Evolutionary conservation across 1,139 yeast genomes (phyloP), one percentile per base, ranked within the genome.

Genomic region (Torulaspora globosa): DNA sequence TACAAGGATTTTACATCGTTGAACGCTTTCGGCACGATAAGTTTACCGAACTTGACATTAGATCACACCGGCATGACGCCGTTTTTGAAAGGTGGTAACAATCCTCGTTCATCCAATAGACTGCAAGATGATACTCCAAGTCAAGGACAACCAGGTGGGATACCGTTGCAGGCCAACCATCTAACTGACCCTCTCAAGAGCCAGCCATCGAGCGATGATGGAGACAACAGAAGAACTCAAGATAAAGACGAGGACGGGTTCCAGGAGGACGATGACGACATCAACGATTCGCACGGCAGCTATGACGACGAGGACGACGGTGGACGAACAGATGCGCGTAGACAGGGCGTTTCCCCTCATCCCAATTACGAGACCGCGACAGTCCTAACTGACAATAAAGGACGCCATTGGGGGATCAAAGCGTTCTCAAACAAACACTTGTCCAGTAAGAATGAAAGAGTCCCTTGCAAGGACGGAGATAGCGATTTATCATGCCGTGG

Each of bases 261-360:
- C 35, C 60, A 60, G 38, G 65, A 62, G 36, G 65, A 61, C 19
- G 64, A 61, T 46, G 65, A 62, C 29, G 62, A 55, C 16, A 50
- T 47, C 37, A 36, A 44, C 24, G 41, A 28, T 16, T 38, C 38
- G 15, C 41, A 41, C n/a, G 46, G 41, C n/a, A 39, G 45, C 9
- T 47, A 48, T 23, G 41, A 46, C 12, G 46, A 49, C 16, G 56
- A 46, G 8, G 53, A 54, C 12, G 56, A 53, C 30, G 50, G 47
- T 19, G 37, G 18, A 8, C 27, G 19, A 14, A 19, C 16, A 12
- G n/a, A 34, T 12, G 8, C n/a, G 5, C 10, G n/a, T 5, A 12
- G 28, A n/a, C 15, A 11, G 6, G 36, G 11, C n/a, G 18, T 5
- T 12, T 5, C 37, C 6, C 11, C 15, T 1, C 26, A 19, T 24